Percentiles rank a stretch among this genome's conserved stretches.
These are phyloP conservation scores for Coprinopsis strossmayeri DNA, from an alignment of 768 basidiomycete genomes.

Conservation along the genomic window DNA sequence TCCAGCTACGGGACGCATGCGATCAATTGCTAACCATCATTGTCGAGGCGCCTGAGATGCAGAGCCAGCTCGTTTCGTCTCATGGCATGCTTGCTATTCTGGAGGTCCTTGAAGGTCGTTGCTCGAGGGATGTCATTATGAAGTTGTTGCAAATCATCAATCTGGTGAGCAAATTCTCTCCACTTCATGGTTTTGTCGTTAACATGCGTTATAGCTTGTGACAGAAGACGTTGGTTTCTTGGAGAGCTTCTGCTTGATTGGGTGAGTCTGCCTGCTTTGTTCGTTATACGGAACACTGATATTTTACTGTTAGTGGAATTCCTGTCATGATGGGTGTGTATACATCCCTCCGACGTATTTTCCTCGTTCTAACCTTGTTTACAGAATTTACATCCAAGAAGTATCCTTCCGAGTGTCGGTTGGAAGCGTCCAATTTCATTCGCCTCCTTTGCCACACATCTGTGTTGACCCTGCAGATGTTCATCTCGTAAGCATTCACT, in stretches of 20 bases:
- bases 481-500: conserved; percentile 76
- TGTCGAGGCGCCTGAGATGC: conserved; percentile 78
- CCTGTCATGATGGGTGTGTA: conserved; percentile 86
- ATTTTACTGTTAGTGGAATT: conserved; percentile 69
- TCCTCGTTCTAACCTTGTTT: conserved; percentile 4
- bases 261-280: conserved; percentile 34
- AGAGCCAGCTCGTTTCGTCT: conserved; percentile 78
- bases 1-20: conserved; percentile 77
- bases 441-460: conserved; percentile 89
- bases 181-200: conserved; percentile 5
- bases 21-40: conserved; percentile 83
- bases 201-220: conserved; percentile 39
- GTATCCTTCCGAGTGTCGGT: conserved; percentile 85
- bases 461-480: conserved; percentile 94
- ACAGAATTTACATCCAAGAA: conserved; percentile 91
- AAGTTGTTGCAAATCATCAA: conserved; percentile 88
- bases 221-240: conserved; percentile 75
- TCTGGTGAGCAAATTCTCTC: conserved; percentile 49
- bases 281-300: too few relatives aligned
- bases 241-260: conserved; percentile 93
- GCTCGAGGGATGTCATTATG: conserved; percentile 79
- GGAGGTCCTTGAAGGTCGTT: conserved; percentile 85
- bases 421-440: conserved; percentile 95
- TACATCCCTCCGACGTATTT: not conserved
- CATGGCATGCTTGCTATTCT: conserved; percentile 95